Conservation (phyloP, 495 filamentous ascomycete genomes). For the Cercophora scortea region DNA sequence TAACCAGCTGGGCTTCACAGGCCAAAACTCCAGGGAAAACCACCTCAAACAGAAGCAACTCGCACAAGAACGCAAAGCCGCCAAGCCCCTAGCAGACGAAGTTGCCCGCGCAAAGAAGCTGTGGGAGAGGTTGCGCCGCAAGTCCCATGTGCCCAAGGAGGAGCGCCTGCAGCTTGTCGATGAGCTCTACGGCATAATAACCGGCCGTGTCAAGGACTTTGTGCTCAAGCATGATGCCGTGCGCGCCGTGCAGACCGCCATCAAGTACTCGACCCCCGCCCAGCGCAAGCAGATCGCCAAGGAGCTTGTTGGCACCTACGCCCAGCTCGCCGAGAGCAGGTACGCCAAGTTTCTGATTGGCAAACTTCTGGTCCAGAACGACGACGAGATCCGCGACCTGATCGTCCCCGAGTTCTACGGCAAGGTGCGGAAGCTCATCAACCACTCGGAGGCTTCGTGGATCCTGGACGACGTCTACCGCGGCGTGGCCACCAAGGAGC, state of each 20-base stretch:
- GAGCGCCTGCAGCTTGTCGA: conserved; percentile 79
- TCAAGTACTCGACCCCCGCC: conserved; percentile 84
- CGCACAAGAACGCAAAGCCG: conserved; percentile 78
- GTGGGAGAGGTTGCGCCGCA: conserved; percentile 88
- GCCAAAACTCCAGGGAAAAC: conserved; percentile 60
- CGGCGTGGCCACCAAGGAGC: conserved; percentile 69
- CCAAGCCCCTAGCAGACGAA: conserved; percentile 84
- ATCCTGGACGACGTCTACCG: conserved; percentile 96
- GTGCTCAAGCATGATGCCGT: conserved; percentile 98
- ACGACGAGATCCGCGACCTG: conserved; percentile 72
- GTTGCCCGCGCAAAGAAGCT: conserved; percentile 89
- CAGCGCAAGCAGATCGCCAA: conserved; percentile 79
- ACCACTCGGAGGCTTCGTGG: conserved; percentile 92
- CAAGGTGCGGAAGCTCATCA: conserved; percentile 81
- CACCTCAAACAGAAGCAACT: conserved; percentile 90
- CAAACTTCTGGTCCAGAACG: conserved; percentile 86
- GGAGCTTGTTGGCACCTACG: conserved; percentile 82
- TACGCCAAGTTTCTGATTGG: conserved; percentile 96
- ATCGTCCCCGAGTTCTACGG: conserved; percentile 94
- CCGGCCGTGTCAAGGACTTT: conserved; percentile 82
- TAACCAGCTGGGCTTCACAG: conserved; percentile 7
- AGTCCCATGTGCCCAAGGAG: conserved; percentile 79
- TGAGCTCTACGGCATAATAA: conserved; percentile 86
- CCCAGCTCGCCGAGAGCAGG: conserved; percentile 77
- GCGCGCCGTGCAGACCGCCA: conserved; percentile 85